Evolutionary conservation across 106 monocot species (phyloP), one percentile per base, ranked within the genome.

Genomic region (Xerophyta viscosa): DNA sequence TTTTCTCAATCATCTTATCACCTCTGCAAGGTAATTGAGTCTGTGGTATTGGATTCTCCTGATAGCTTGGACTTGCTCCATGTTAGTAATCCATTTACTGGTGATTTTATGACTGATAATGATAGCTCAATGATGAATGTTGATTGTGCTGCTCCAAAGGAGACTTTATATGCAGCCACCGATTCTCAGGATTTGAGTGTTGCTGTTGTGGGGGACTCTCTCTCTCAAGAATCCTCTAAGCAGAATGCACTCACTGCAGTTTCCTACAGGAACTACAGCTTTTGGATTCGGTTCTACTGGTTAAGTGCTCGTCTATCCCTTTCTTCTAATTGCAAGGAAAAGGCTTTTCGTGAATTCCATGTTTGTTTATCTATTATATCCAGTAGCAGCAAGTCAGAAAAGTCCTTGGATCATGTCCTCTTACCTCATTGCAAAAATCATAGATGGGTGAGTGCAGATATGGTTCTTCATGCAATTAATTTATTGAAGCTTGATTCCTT

Each of bases 21-120:
- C 71, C 78, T 98, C 52, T 85, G 89, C 44, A 98, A 90, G 75
- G 71, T 89, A n/a, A 69, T 98, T 68, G 89, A 98, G 66, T 66
- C 63, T 12, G 68, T 79, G 31, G 65, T 78, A 71, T 45, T 82
- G 15, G 76, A 86, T 67, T 74, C 56, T 33, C 47, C 19, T 48
- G 19, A 48, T 54, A 66, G 13, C 20, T 58, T 53, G 66, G 52
- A 30, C 62, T 69, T 2, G 52, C 17, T 25, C 37, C 33, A 56
- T 58, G 20, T 31, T 19, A 52, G 46, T 46, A 33, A 17, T 48
- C 50, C 67, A 47, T 30, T 41, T 12, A 12, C 45, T 17, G 25
- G 18, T 13, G n/a, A 24, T 28, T 46, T 42, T 37, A 24, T 45
- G 8, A 37, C 46, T 43, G 44, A 47, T 62, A 18, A 22, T 56